phyloP scores from a whole-genome alignment of 495 filamentous ascomycete species.

The Chaetomidium leptoderma region DNA sequence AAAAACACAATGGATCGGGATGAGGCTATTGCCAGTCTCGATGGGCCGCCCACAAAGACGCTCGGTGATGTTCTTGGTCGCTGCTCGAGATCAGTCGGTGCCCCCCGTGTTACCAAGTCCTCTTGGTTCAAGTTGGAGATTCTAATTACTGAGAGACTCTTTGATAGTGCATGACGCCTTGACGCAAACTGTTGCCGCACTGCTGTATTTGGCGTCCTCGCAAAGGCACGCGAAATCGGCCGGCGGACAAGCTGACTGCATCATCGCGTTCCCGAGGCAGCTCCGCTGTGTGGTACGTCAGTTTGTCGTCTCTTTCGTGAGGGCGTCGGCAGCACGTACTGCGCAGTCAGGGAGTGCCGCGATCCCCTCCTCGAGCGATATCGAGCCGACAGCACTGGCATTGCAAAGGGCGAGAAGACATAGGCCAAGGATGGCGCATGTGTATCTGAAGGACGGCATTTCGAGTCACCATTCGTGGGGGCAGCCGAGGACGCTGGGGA shows the following conservation, averaged over 20 bases:
- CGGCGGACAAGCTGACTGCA: slow-evolving; percentile 17
- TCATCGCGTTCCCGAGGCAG: slow-evolving; percentile 12
- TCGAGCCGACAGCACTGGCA: neutral
- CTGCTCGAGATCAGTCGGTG: slow-evolving; percentile 19
- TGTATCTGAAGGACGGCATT: slow-evolving; percentile 13
- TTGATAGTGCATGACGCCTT: slow-evolving; percentile 17
- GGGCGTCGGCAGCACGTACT: slow-evolving; percentile 7
- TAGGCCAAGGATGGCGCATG: slow-evolving; percentile 17
- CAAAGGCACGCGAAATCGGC: slow-evolving; percentile 26
- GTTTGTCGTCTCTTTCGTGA: neutral
- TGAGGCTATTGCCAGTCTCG: slow-evolving; percentile 11
- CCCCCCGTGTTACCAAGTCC: neutral
- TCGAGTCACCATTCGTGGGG: slow-evolving; percentile 9
- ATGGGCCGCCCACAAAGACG: slow-evolving; percentile 15
- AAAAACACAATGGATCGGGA: slow-evolving; percentile 23
- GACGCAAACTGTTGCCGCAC: slow-evolving; percentile 15
- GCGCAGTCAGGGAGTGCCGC: slow-evolving; percentile 11
- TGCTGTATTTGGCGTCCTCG: slow-evolving; percentile 8
- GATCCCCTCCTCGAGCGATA: slow-evolving; percentile 2
- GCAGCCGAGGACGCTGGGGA: neutral
- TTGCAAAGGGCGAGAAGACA: slow-evolving; percentile 5
- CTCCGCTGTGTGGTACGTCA: slow-evolving; percentile 3
- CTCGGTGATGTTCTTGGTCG: slow-evolving; percentile 21
- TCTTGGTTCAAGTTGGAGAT: too few relatives aligned
- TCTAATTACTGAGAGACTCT: slow-evolving; percentile 23